phyloP scores from a whole-genome alignment of 345 rosid genomes.

The Arabidopsis suecica region DNA sequence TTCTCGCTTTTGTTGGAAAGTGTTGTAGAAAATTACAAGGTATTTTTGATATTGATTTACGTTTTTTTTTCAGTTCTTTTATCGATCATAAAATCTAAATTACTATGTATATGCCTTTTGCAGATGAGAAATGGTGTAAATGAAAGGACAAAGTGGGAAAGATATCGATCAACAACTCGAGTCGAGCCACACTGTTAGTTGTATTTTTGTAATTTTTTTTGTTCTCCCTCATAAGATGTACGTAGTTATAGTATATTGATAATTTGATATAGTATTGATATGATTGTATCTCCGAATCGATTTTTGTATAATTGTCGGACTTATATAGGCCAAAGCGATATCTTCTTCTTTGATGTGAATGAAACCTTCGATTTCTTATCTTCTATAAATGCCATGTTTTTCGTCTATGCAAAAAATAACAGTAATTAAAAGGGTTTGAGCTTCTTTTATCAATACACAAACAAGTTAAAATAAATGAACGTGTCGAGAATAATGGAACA shows the following conservation, averaged over 20 bases:
- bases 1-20: conserved; percentile 69
- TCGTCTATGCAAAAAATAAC: neutral
- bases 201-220: conserved; percentile 29
- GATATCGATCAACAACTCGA: conserved; percentile 25
- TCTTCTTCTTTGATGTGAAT: conserved; percentile 17
- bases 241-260: conserved; percentile 13
- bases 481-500: conserved; percentile 40
- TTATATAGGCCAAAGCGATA: neutral
- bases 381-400: neutral
- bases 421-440: neutral
- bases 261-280: neutral
- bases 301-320: conserved; percentile 30
- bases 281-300: conserved; percentile 19
- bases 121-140: conserved; percentile 34
- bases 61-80: neutral
- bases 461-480: neutral
- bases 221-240: conserved; percentile 18
- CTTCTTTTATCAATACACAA: conserved; percentile 11
- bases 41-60: conserved; percentile 14
- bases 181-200: conserved; percentile 22
- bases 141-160: conserved; percentile 26
- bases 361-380: conserved; percentile 21
- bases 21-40: conserved; percentile 63
- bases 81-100: neutral
- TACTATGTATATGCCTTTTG: conserved; percentile 8